A percentile compares a stretch with the other conserved stretches of the same genome.
phyloP scores from a whole-genome alignment of 164 flowering plant genomes.

The Vitis amurensis region DNA sequence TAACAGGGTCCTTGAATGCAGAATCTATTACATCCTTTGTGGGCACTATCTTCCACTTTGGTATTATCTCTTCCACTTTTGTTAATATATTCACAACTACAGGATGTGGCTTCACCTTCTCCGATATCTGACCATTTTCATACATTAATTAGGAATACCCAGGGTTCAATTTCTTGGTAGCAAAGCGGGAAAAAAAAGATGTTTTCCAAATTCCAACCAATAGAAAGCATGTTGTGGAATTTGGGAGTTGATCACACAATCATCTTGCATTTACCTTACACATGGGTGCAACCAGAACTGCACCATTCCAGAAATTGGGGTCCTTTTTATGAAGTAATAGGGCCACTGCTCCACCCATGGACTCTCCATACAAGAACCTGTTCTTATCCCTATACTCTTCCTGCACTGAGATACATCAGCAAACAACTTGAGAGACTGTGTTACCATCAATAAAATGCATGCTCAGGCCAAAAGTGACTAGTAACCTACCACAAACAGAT shows the following conservation, averaged over 20 bases:
- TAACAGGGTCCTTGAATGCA: conserved; percentile 86
- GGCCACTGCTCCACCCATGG: conserved; percentile 96
- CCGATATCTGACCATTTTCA: conserved; percentile 66
- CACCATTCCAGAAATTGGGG: conserved; percentile 78
- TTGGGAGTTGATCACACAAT: too few species aligned
- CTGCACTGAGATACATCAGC: conserved; percentile 34
- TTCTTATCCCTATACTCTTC: conserved; percentile 58
- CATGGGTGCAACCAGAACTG: conserved; percentile 93
- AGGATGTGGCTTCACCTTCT: conserved; percentile 97
- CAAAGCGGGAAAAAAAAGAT: too few species aligned
- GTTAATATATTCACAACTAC: conserved; percentile 76
- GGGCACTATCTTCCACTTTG: conserved; percentile 98
- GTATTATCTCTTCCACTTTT: conserved; percentile 79
- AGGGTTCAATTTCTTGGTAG: neutral
- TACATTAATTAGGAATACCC: neutral
- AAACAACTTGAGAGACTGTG: neutral
- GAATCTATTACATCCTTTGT: conserved; percentile 86
- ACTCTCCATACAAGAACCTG: conserved; percentile 87
- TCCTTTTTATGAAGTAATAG: conserved; percentile 75
- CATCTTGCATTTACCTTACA: conserved; percentile 65
- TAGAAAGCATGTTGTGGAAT: too few species aligned
- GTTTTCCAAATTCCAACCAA: too few species aligned
- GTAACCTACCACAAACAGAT: conserved; percentile 68
- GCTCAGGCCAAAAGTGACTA: too few species aligned
- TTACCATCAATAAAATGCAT: too few species aligned